phyloP scores from a whole-genome alignment of 352 stramenopile genomes.

The Globisporangium heterothallicum region DNA sequence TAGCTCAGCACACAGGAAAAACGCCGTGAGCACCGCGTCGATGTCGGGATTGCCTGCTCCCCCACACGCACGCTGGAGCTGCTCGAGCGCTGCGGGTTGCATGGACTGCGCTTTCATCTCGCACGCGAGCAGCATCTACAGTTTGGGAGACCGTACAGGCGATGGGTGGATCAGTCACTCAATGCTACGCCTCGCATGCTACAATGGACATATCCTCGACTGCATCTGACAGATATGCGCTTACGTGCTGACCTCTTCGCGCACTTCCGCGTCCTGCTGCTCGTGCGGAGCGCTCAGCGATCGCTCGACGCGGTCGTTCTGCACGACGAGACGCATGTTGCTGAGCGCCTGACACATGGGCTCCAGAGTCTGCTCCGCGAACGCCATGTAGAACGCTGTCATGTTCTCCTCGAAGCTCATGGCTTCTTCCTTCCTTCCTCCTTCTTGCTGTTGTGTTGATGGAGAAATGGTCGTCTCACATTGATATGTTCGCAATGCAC shows the following conservation, averaged over 20 bases:
- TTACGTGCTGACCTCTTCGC: constrained; percentile 55
- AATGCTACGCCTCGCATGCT: no score
- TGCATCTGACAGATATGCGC: no score
- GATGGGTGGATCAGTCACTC: no score
- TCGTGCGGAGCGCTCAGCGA: constrained; percentile 10
- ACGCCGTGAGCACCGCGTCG: constrained; percentile 39
- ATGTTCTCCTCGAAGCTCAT: constrained; percentile 82
- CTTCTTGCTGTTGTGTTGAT: not conserved
- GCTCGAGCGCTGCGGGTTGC: constrained; percentile 30
- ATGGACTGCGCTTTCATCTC: constrained; percentile 57
- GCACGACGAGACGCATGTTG: constrained; percentile 45
- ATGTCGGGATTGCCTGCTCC: constrained; percentile 29
- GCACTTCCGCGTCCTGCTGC: constrained; percentile 28
- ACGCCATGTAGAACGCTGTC: constrained; percentile 76
- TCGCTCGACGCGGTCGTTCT: constrained; percentile 19
- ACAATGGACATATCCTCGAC: no score
- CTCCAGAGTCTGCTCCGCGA: constrained; percentile 70
- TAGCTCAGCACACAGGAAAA: constrained; percentile 49
- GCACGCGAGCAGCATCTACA: constrained; percentile 65
- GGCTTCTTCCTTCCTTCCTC: not conserved
- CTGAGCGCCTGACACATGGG: constrained; percentile 51
- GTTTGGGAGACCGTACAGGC: not conserved
- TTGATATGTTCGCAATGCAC: no score
- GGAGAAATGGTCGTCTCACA: not conserved
- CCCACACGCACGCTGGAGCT: constrained; percentile 37